Evolutionary conservation across 441 rosid genomes (phyloP).

Genomic region (Lepidium campestre): DNA sequence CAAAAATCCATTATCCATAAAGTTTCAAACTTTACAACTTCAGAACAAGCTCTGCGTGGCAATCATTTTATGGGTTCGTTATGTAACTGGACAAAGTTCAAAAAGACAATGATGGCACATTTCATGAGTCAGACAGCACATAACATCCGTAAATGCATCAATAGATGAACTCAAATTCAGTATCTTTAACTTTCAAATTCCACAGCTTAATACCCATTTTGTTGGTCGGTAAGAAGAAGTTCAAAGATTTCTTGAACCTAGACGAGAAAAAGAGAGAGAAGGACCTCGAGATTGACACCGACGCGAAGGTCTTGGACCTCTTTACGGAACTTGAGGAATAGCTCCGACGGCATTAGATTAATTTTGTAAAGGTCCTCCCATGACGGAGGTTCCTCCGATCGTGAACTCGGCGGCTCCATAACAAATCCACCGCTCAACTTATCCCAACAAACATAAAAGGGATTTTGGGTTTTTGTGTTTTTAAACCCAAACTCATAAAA

Average conservation of each 20-base stretch:
- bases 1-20: neutral
- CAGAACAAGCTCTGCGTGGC: no score
- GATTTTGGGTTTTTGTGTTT: neutral
- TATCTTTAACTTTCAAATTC: neutral
- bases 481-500: neutral
- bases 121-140: no score
- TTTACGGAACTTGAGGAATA: slow-evolving; percentile 81
- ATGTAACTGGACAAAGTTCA: no score
- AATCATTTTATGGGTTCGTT: no score
- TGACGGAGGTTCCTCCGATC: slow-evolving; percentile 56
- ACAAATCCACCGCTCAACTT: neutral
- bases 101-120: no score
- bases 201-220: neutral
- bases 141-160: no score
- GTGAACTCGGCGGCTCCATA: slow-evolving; percentile 26
- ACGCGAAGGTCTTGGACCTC: slow-evolving; percentile 79
- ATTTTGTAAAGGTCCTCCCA: slow-evolving; percentile 83
- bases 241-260: neutral
- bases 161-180: no score
- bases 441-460: neutral
- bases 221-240: neutral
- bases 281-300: slow-evolving; percentile 86
- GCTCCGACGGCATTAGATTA: slow-evolving; percentile 72
- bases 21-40: neutral
- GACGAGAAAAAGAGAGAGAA: neutral